These are phyloP conservation scores for Sphaerobolus stellatus DNA, from an alignment of 1,284 basidiomycete species.

Conservation along the genomic window DNA sequence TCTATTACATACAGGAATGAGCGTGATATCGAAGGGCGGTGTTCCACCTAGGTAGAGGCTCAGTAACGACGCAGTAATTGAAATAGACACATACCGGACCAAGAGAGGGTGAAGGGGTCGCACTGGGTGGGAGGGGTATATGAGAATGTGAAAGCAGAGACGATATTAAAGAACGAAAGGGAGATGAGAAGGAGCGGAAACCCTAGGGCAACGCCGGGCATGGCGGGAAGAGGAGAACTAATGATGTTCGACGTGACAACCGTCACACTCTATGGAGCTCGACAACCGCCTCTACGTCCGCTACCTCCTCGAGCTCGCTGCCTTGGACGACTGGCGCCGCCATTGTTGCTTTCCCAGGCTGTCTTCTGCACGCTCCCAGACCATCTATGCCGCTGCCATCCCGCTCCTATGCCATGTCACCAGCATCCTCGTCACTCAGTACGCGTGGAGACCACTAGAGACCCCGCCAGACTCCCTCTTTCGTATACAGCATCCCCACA, in stretches of 20 bases:
- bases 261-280: slow-evolving; percentile 1
- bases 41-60: slow-evolving; percentile 49
- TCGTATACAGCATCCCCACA: neutral
- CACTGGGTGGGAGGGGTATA: slow-evolving; percentile 55
- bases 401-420: neutral
- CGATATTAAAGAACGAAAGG: neutral
- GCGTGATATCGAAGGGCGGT: slow-evolving; percentile 56
- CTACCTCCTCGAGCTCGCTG: neutral
- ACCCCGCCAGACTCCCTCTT: neutral
- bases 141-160: slow-evolving; percentile 52
- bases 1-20: slow-evolving; percentile 56
- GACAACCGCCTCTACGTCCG: neutral
- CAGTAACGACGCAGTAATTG: slow-evolving; percentile 6
- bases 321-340: slow-evolving; percentile 1
- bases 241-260: too few species aligned
- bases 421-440: neutral
- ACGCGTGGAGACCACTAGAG: neutral
- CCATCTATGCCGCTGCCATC: slow-evolving; percentile 1
- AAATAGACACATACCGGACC: slow-evolving; percentile 53
- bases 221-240: too few species aligned
- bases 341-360: neutral
- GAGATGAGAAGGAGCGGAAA: neutral
- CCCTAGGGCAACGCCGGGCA: neutral
- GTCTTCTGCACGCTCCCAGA: neutral
- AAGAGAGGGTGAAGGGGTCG: slow-evolving; percentile 55